These are phyloP conservation scores for Pelargonium hybrid DNA, from an alignment of 441 rosid genomes.

Conservation along the genomic window DNA sequence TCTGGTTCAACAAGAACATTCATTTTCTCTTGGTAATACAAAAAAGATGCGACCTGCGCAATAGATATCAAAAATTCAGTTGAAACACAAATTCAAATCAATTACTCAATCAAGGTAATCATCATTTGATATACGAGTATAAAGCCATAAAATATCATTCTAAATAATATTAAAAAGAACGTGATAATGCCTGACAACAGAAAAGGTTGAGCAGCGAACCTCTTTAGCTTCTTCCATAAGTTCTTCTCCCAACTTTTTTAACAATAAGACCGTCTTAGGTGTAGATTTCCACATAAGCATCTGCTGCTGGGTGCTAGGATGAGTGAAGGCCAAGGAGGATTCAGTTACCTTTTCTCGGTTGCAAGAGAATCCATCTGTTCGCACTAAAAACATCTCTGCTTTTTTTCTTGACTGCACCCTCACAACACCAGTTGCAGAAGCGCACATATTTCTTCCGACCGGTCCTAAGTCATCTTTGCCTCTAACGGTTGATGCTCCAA, in stretches of 20 bases:
- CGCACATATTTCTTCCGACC: slow-evolving; percentile 84
- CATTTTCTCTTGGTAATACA: slow-evolving; percentile 90
- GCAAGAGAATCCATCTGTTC: slow-evolving; percentile 97
- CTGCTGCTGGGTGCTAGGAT: slow-evolving; percentile 98
- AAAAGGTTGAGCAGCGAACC: slow-evolving; percentile 33
- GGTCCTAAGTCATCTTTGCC: slow-evolving; percentile 47
- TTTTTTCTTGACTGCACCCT: slow-evolving; percentile 90
- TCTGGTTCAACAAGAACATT: slow-evolving; percentile 95
- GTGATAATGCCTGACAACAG: not conserved
- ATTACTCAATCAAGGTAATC: too few relatives aligned
- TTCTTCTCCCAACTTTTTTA: slow-evolving; percentile 84
- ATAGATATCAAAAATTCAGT: slow-evolving; percentile 15
- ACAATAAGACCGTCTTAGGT: slow-evolving; percentile 74
- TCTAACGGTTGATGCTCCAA: slow-evolving; percentile 29
- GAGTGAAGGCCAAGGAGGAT: slow-evolving; percentile 88
- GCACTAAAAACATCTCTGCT: slow-evolving; percentile 94
- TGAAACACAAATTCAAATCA: slow-evolving; percentile 5
- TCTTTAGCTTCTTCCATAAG: slow-evolving; percentile 94
- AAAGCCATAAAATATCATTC: too few relatives aligned
- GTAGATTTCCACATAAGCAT: slow-evolving; percentile 98
- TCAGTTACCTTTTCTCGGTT: slow-evolving; percentile 91
- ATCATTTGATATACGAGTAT: too few relatives aligned
- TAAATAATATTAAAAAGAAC: not conserved
- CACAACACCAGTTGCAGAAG: slow-evolving; percentile 95
- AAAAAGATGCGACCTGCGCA: slow-evolving; percentile 73